Evolutionary conservation across 75 land plant species (phyloP).

Genomic region (Chamaecyparis obtusa): DNA sequence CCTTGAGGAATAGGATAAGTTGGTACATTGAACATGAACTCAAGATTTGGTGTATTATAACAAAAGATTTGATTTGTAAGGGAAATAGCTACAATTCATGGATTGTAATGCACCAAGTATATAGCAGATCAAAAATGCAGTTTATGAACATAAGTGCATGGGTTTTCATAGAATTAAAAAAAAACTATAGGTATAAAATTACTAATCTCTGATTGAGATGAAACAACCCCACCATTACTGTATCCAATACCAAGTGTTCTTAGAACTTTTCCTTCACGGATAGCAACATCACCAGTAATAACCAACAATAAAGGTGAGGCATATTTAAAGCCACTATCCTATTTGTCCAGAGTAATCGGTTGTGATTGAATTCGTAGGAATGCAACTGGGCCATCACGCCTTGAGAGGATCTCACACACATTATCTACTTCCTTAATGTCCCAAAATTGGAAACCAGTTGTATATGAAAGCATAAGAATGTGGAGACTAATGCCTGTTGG

Average conservation of each 20-base stretch:
- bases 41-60: conserved; percentile 83
- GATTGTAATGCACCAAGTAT: conserved; percentile 83
- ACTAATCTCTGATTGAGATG: conserved; percentile 22
- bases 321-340: conserved; percentile 15
- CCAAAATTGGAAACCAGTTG: conserved; percentile 55
- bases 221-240: no score
- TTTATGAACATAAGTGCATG: conserved; percentile 76
- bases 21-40: conserved; percentile 74
- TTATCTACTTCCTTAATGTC: no score
- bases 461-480: conserved; percentile 42
- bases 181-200: conserved; percentile 57
- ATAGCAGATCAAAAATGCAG: conserved; percentile 81
- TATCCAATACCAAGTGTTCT: no score
- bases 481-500: conserved; percentile 19
- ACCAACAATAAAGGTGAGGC: conserved; percentile 40
- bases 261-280: conserved; percentile 1
- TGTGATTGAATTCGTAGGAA: no score
- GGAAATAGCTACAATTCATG: conserved; percentile 76
- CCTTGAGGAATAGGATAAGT: conserved; percentile 87
- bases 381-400: no score
- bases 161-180: conserved; percentile 72
- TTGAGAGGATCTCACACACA: no score
- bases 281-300: conserved; percentile 30
- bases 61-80: conserved; percentile 80
- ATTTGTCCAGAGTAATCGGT: no score